These are phyloP conservation scores for Whalleya microplaca DNA, from an alignment of 2,329 filamentous ascomycete species.

Conservation along the genomic window DNA sequence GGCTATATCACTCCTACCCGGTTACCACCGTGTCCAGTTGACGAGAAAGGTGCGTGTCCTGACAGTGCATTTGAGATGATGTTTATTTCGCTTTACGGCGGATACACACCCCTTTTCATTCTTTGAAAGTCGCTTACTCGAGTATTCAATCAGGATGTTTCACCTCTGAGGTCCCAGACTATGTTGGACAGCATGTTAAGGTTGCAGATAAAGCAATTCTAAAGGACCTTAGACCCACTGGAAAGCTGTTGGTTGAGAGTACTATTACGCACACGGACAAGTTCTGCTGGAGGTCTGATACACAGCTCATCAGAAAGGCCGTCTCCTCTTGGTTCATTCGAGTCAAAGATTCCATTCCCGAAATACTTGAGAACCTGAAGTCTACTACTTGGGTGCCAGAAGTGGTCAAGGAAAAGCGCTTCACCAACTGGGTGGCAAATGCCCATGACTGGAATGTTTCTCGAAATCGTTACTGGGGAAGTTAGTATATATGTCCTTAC, in stretches of 20 bases:
- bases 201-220: constrained; percentile 91
- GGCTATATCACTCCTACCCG: constrained; percentile 79
- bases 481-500: neutral
- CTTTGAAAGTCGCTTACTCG: neutral
- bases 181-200: constrained; percentile 87
- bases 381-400: constrained; percentile 89
- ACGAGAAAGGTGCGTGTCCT: constrained; percentile 67
- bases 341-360: constrained; percentile 78
- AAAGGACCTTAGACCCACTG: constrained; percentile 78
- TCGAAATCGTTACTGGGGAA: constrained; percentile 94
- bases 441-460: constrained; percentile 96
- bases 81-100: too few relatives aligned
- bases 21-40: constrained; percentile 87
- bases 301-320: constrained; percentile 87
- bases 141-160: constrained; percentile 48
- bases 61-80: neutral
- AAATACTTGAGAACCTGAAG: constrained; percentile 91
- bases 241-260: constrained; percentile 80
- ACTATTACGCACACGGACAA: constrained; percentile 91
- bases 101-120: neutral
- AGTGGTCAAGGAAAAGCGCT: constrained; percentile 89
- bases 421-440: constrained; percentile 88
- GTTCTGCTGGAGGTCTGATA: constrained; percentile 94
- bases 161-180: constrained; percentile 76
- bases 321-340: constrained; percentile 96